Base-by-base conservation (phyloP, 495 filamentous ascomycete genomes). In the Lophium mytilinum region DNA sequence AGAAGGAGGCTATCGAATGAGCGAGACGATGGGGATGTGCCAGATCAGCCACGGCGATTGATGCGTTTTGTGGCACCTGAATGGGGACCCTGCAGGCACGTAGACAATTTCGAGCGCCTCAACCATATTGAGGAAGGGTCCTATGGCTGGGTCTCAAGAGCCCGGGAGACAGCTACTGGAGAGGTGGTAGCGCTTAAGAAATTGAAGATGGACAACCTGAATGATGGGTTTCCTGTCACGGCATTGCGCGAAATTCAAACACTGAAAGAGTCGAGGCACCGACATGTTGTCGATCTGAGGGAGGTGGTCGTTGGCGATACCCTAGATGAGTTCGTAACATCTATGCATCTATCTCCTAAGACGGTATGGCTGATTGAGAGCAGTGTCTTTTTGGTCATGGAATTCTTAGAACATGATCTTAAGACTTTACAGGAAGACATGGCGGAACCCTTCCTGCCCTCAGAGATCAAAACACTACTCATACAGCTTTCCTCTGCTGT, bases 41-140 rank as follows among this genome's bases (percentile, higher is more conserved):
- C 45, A 6, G 41, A 15, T 33, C 55, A 9, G 33, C 54, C 61
- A 37, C 48, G 63, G 6, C 79, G 77, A 50, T 77, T 94, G 12
- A 72, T 96, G 19, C 81, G 87, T 15, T 93, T 92, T 69, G 79
- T 84, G 21, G 73, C 77, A 45, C 77, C 78, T 18, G 73, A 76
- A 69, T 94, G 91, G 80, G 80, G 81, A 37, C 82, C 81, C 41
- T 88, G 86, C 66, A 78, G 89, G 61, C 85, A 88, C 74, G 85
- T 95, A 47, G 86, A 92, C 69, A 86, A 90, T 68, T 97, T 90
- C 70, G 88, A 95, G 69, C 84, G 84, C 57, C 74, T 98, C 58
- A 98, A 98, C 66, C 87, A 93, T 71, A 98, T 98, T 65, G 93
- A 97, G 69, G 93, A 98, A 71, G 93, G 93, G 51, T 87, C 89